Base-by-base conservation (phyloP, 2,329 filamentous ascomycete species). In the Neonectria ditissima region DNA sequence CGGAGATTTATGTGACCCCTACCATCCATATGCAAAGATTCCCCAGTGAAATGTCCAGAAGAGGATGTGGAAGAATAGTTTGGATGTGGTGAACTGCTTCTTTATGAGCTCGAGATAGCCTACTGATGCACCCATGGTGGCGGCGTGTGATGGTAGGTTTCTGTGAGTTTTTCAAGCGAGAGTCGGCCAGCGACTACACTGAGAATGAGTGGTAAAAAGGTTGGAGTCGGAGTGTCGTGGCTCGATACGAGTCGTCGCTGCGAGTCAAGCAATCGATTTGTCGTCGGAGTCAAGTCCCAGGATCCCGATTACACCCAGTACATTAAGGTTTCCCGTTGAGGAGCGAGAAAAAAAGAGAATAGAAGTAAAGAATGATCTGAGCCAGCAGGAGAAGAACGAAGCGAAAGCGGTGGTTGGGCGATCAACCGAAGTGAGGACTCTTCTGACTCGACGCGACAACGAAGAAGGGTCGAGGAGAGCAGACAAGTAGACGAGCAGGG, bases 21-120 rank as follows among this genome's bases (percentile, higher is more conserved):
- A 97, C 94, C 94, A 97, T 86, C 94, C 94, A 73, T 89, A 87
- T 44, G 86, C 91, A 77, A 97, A 97, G n/a, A 97, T 78, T 24
- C 84, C 90, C 78, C 89, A 89, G 75, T 97, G 94, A 44, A 92
- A 81, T 4, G 84, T 86, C 89, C 93, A 95, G 77, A 97, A 97
- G 54, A 96, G 78, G 68, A 92, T 72, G 77, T 97, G 91, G 79
- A 97, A 97, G 51, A 91, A 63, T 60, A 97, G 77, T 79, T 97
- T 97, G 56, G 85, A 83, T 16, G 86, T 79, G 57, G 88, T 89
- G 65, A 94, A 86, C 80, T 94, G 89, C 79, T 89, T 88, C 78
- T 82, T 85, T 68, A 89, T 68, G 67, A 86, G 73, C 69, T 80
- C 78, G 65, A 71, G 48, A 52, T 78, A 79, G 48, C 73, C 81